Evolutionary conservation across 805 yeast genomes (phyloP), one percentile per base, ranked within the genome.

Genomic region (Candida taoyuanica): DNA sequence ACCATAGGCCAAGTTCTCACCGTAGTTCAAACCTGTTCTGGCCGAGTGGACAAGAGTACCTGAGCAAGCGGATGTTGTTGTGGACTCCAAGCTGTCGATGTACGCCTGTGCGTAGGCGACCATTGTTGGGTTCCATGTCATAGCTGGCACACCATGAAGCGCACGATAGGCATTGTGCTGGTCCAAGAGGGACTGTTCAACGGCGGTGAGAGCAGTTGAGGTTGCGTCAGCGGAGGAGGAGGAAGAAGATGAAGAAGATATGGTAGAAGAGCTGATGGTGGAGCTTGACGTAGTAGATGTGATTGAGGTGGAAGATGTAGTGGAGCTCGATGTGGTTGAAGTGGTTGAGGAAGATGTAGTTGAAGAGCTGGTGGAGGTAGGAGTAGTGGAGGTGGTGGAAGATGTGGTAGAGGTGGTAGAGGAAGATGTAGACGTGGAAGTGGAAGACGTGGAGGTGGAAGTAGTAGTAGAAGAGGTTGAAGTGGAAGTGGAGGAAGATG

Each of bases 1-100:
- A 44, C 87, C 91, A 29, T 77, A 72, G 14, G 88, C 89, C 48
- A 84, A 68, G 64, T 84, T 84, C 58, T 84, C 91, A 64, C 93
- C 93, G 57, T 79, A 80, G 18, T 46, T 37, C 15, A 32, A 24
- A 13, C 56, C 55, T 16, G 69, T 67, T 26, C 84, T 80, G 26
- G 70, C 67, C 16, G 87, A 78, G 62, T 84, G 91, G 14, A 69
- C 59, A 48, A 83, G 65, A 37, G 65, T 60, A 47, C 83, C 86
- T 7, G 79, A 73, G 56, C 78, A 70, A 55, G 85, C 79, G 52
- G 73, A 72, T 5, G 53, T 33, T 3, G 51, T 42, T 11, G 74
- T 66, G 25, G 67, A 67, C 2, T 34, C 35, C 17, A 63, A 34
- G 7, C 49, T 57, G 55, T 60, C 66, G 34, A 77, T 76, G 49